Evolutionary conservation across 179 eudicot genomes (phyloP), one percentile per base, ranked within the genome.

Genomic region (Vitellaria paradoxa): DNA sequence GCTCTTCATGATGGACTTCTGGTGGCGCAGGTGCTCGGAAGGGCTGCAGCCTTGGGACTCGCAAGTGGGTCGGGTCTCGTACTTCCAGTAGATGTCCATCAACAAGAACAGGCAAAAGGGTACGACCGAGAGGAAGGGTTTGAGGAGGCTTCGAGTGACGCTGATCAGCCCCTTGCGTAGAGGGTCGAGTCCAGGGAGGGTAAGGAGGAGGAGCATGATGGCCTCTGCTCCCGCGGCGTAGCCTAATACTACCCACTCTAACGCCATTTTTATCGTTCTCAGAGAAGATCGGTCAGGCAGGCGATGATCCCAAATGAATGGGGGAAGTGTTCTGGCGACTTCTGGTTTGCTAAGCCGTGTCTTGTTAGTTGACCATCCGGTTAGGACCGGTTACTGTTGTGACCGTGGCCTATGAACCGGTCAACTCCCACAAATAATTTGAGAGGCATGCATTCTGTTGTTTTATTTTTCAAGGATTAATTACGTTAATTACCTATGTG

Each of bases 41-140:
- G 87, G 86, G 56, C 83, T 70, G 70, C 89, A 86, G 12, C 81
- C 9, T 0, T 76, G 76, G 47, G 80, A 15, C 9, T 82, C 83
- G 61, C 89, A 86, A 14, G 60, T 49, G 24, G 89, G 86, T 1
- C 87, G 85, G 23, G 72, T 84, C 84, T 86, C 86, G 81, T 86
- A 86, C 77, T 86, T 86, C 89, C 89, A 86, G 84, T 86, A 86
- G 59, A 86, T 86, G 61, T 86, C 89, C 85, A 82, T 80, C 2
- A 84, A 71, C 23, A 86, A 63, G 78, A 86, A 86, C 67, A 86
- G 84, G 46, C 89, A 86, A 57, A 86, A 84, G 70, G 87, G 89
- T 1, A 84, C 82, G 14, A 86, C 24, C 10, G 87, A 82, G 15
- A 86, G 81, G 69, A 86, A 76, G 5, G 87, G 89, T 64, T 86